Conservation (phyloP, 2,329 filamentous ascomycete species). For the Lecanosticta acicola region DNA sequence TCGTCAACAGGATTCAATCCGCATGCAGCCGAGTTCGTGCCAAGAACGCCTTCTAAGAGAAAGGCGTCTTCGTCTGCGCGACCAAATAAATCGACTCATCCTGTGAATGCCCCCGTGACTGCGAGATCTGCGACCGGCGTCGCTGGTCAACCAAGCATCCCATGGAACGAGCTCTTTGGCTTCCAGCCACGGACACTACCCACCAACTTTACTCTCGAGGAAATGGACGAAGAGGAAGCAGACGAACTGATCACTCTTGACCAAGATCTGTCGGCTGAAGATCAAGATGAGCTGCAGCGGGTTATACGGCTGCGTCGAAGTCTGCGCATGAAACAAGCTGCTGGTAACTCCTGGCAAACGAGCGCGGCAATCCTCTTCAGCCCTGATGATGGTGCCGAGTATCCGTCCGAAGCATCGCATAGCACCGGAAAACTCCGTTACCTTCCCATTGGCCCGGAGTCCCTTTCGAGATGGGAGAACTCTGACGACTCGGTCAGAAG, state of each 20-base stretch:
- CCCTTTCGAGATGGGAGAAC: background rate
- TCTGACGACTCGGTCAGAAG: slow-evolving; percentile 11
- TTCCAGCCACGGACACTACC: background rate
- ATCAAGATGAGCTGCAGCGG: no score
- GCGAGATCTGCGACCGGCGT: background rate
- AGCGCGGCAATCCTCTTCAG: slow-evolving; percentile 20
- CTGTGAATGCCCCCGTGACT: slow-evolving; percentile 7
- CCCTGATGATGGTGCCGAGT: slow-evolving; percentile 4
- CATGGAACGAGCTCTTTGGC: slow-evolving; percentile 18
- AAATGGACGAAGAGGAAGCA: background rate
- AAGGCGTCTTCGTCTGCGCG: slow-evolving; percentile 23
- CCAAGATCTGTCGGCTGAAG: background rate
- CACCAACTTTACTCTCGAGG: background rate
- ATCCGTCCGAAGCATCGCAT: background rate
- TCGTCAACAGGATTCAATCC: slow-evolving; percentile 15
- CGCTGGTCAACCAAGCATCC: slow-evolving; percentile 14
- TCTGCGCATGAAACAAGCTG: no score
- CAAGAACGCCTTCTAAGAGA: slow-evolving; percentile 25
- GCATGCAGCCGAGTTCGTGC: slow-evolving; percentile 22
- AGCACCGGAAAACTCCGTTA: slow-evolving; percentile 9
- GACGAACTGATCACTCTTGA: slow-evolving; percentile 2
- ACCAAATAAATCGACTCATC: slow-evolving; percentile 11
- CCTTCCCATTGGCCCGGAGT: slow-evolving; percentile 17
- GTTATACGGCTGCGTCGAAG: no score
- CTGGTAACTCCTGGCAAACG: slow-evolving; percentile 4